Percentiles rank a stretch among this genome's conserved stretches.
These are phyloP conservation scores for Artemisia argyi DNA, from an alignment of 129 eudicot species.

Conservation along the genomic window DNA sequence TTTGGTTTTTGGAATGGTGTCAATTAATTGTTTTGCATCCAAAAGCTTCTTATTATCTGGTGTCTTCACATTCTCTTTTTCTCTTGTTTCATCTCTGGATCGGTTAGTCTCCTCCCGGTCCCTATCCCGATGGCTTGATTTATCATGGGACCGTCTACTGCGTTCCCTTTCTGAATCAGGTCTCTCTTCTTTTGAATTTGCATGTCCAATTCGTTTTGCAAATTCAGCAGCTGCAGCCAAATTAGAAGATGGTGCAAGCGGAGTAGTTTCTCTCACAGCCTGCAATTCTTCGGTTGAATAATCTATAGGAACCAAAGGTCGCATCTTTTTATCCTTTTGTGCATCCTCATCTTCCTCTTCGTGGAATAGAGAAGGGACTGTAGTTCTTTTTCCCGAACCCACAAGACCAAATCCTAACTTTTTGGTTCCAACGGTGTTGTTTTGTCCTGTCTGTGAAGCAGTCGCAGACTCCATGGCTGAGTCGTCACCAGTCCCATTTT, in stretches of 20 bases:
- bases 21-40: too few relatives aligned
- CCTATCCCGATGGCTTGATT: conserved; percentile 62
- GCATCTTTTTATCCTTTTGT: conserved; percentile 35
- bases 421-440: conserved; percentile 47
- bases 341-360: conserved; percentile 98
- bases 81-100: conserved; percentile 54
- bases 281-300: too few relatives aligned
- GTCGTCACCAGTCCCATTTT: conserved; percentile 60
- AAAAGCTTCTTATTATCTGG: too few relatives aligned
- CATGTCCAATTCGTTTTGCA: too few relatives aligned
- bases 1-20: too few relatives aligned
- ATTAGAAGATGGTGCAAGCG: too few relatives aligned
- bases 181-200: too few relatives aligned
- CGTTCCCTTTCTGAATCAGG: conserved; percentile 32
- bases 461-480: conserved; percentile 28
- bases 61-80: conserved; percentile 53
- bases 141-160: conserved; percentile 61
- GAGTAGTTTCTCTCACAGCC: too few relatives aligned
- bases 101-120: conserved; percentile 28
- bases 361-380: conserved; percentile 89
- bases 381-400: conserved; percentile 88
- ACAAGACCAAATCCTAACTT: conserved; percentile 91
- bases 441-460: conserved; percentile 32
- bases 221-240: too few relatives aligned
- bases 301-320: too few relatives aligned